Base-by-base conservation (phyloP, 345 rosid species). In the Jatropha curcas region DNA sequence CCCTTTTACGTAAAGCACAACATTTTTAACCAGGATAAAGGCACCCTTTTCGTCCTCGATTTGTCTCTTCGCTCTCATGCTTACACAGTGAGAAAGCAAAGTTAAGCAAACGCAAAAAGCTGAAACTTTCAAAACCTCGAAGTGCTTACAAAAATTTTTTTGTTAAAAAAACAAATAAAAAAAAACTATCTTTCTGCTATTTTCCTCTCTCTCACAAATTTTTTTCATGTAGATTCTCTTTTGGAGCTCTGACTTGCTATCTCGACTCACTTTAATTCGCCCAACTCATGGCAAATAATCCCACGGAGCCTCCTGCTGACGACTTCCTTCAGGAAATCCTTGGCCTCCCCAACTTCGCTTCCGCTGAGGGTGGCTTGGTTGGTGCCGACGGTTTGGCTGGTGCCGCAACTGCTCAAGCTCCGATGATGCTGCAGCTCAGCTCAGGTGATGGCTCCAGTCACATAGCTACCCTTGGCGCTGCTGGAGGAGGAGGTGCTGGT, bases 281-380 rank as follows among this genome's bases (percentile, higher is more conserved):
- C 67, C 57, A 64, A 33, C 50, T 45, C 75, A 96, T 96, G 99
- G 92, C 99, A 51, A 90, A 87, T 77, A 96, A 93, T 65, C 89
- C 86, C 55, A 80, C 85, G 57, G 94, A 86, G 19, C 71, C 89
- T 31, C 81, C 94, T 4, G 25, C 85, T 31, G 99, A 96, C 75
- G 98, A 96, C 80, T 96, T 96, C 87, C 82, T 96, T 61, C 97
- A 90, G 77, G 98, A 91, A 82, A 88, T 96, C 60, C 94, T 96
- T 43, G 86, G 95, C 60, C 80, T 91, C 52, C 93, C 85, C 22
- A 86, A 77, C 86, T 95, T 88, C 77, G 82, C 84, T 33, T 79
- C 92, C 30, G 60, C 92, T 2, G 96, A 85, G 17, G 68, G 87
- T 1, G 87, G 92, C 53, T 74, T 92, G 41, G 72, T 86, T 4